These are phyloP conservation scores for Tolypocladium amazonense DNA, from an alignment of 2,329 filamentous ascomycete species.

Conservation along the genomic window DNA sequence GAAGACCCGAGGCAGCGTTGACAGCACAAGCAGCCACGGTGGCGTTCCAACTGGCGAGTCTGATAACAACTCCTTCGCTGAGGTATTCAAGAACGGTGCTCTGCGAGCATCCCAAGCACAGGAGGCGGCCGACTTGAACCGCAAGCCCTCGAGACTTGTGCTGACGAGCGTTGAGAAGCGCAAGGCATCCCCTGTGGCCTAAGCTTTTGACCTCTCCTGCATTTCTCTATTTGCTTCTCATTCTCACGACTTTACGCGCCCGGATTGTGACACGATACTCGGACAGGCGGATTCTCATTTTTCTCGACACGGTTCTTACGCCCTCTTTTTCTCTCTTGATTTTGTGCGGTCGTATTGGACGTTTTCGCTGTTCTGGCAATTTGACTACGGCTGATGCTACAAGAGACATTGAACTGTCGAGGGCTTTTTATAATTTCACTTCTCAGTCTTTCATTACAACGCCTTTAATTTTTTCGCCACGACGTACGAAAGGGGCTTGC, in stretches of 20 bases:
- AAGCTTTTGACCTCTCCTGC: constrained; percentile 6
- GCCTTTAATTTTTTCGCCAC: constrained; percentile 16
- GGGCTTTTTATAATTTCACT: constrained; percentile 26
- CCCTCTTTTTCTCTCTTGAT: background rate
- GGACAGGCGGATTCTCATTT: constrained; percentile 21
- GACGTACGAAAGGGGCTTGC: constrained; percentile 12
- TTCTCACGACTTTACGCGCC: constrained; percentile 26
- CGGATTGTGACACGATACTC: constrained; percentile 25
- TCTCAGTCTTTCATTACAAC: constrained; percentile 27
- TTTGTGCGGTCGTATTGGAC: constrained; percentile 1
- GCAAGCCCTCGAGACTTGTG: constrained; percentile 78
- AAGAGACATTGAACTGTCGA: constrained; percentile 6
- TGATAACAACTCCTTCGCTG: constrained; percentile 52
- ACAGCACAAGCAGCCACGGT: constrained; percentile 48
- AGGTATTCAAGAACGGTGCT: constrained; percentile 51
- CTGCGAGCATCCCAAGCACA: constrained; percentile 40
- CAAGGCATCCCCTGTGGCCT: constrained; percentile 36
- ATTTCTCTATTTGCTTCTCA: constrained; percentile 12
- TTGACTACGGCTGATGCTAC: background rate
- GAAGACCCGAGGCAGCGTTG: constrained; percentile 51
- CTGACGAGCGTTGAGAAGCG: constrained; percentile 86
- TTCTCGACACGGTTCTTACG: constrained; percentile 5
- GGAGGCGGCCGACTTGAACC: constrained; percentile 50
- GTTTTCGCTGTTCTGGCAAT: background rate
- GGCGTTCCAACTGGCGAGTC: constrained; percentile 34